Base-by-base conservation (phyloP, 371 early-diverging fungal species). In the Cokeromyces recurvatus region DNA sequence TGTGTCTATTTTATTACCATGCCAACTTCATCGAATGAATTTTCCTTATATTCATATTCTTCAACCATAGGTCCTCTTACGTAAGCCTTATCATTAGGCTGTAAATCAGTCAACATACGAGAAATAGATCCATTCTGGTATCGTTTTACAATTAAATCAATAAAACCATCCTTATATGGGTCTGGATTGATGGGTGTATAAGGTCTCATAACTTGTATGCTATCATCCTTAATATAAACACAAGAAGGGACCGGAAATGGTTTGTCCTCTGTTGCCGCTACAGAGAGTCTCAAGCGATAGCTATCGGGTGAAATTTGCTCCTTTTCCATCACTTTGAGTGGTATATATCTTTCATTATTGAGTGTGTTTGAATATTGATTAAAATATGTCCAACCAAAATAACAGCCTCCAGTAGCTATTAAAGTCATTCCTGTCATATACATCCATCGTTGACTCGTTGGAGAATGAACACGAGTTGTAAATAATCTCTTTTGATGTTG, bases 201-300 rank as follows among this genome's bases (percentile, higher is more conserved):
- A 1, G 76, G 55, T 10, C 86, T 64, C 59, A 79, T 84, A 39
- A 86, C 76, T 52, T 86, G 83, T 50, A 82, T 82, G 3, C 74
- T 51, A 50, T 84, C 78, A 48, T 86, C 86, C 48, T 81, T 82
- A 34, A 86, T 70, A 41, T 78, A 66, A 16, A 86, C 54, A 47
- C 80, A 78, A 15, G 71, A 74, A 17, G 75, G 67, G 4, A 68
- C 57, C 16, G 78, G 72, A 29, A 64, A 74, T 7, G 25, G 7
- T 22, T 53, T 44, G 11, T 25, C 32, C 23, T 58, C 38, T 37
- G 37, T 23, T 21, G 62, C 49, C 17, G 5, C 14, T 11, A 51
- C 60, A 15, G 51, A 46, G 0, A 73, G 43, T 42, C 74, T 55
- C 7, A 73, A 44, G 10, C 53, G 59, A 25, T 60, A 62, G 1